Base-by-base conservation (phyloP, 164 flowering plant species). In the Amborella trichopoda region DNA sequence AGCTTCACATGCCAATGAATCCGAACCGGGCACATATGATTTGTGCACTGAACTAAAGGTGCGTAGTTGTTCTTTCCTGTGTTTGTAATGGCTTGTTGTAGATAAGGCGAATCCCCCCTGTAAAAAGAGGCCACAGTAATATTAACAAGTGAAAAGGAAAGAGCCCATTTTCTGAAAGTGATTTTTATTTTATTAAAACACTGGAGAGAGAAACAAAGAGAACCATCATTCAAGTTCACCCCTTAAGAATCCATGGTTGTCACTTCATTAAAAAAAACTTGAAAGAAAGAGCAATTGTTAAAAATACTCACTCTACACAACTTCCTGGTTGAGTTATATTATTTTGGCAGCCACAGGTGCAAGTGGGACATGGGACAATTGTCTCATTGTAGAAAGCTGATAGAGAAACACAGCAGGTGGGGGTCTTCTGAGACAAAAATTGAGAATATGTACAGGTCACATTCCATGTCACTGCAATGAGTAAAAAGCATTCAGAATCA, bases 1-100 rank as follows among this genome's bases (percentile, higher is more conserved):
- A 72, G 68, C 69, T 83, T 87, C 23, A 87, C 80, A 55, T 83
- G 96, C 94, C 96, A 87, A 53, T 87, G 96, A 24, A 87, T 67
- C 14, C 93, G 74, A 22, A 86, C 64, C 1, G 93, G 96, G 48
- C 96, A 86, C 96, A 86, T 86, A 53, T 87, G 96, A 47, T 58
- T 73, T 0, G 94, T 81, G 61, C 96, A 87, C 60, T 77, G 90
- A 40, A 87, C 73, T 16, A 83, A 65, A 37, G 89, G 86, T 2
- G 68, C 17, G 53, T 55, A 61, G 48, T 48, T 68, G 48, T 66
- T 52, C 59, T 61, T 75, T 23, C 62, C 62, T 38, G 64, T 45
- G 22, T 42, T 46, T 22, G 70, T 27, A 27, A 76, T 67, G 33
- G 58, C 82, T 5, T 75, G 66, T 30, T 75, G 78, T 49, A 79